phyloP scores from a whole-genome alignment of 257 asterid genomes.

The Euphrasia confusa region DNA sequence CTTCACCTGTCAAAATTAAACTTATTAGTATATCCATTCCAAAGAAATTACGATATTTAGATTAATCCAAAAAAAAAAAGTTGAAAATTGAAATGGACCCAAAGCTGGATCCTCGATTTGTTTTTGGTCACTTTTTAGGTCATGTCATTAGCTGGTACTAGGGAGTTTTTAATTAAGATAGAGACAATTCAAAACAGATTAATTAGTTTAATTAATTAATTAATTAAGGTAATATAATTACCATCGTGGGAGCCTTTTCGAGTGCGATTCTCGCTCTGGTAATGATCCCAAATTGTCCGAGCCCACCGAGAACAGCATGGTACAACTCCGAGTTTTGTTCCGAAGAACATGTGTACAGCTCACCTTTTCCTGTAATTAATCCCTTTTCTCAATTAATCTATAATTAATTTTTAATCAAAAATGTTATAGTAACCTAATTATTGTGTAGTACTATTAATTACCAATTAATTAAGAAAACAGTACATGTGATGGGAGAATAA shows the following conservation, averaged over 20 bases:
- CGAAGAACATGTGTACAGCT: constrained; percentile 54
- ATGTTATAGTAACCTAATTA: too few species aligned
- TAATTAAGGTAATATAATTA: constrained; percentile 21
- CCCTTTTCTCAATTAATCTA: too few species aligned
- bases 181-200: constrained; percentile 12
- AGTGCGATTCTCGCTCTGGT: constrained; percentile 79
- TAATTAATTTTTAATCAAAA: background rate
- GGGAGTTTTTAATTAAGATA: constrained; percentile 18
- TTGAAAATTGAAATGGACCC: constrained; percentile 30
- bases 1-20: constrained; percentile 41
- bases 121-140: constrained; percentile 27
- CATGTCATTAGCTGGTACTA: constrained; percentile 45
- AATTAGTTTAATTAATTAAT: too few species aligned
- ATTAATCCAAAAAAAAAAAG: constrained; percentile 3
- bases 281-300: constrained; percentile 82
- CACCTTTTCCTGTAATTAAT: constrained; percentile 65
- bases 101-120: constrained; percentile 16
- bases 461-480: too few species aligned
- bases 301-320: constrained; percentile 74
- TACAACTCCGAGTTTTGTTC: constrained; percentile 49
- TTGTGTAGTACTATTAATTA: too few species aligned
- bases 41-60: too few species aligned
- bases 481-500: too few species aligned
- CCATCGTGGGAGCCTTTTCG: constrained; percentile 71
- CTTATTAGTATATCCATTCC: too few species aligned